A percentile compares a stretch with the other conserved stretches of the same genome.
phyloP scores from a whole-genome alignment of 2,329 filamentous ascomycete genomes.

The Calonectria crousiana region DNA sequence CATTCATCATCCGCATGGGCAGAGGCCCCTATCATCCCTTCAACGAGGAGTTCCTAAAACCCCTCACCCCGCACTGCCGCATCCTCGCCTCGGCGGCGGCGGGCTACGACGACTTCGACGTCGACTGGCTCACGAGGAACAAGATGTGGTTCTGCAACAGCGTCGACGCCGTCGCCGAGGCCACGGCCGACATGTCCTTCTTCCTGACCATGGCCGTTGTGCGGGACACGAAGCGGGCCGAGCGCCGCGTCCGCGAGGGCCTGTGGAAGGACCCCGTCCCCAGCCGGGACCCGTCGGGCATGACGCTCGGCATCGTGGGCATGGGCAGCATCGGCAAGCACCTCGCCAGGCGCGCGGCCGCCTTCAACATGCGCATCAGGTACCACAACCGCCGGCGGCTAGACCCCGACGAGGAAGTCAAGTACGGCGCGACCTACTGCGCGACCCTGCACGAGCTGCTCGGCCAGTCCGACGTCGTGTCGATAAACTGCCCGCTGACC shows the following conservation, averaged over 20 bases:
- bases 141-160: conserved; percentile 67
- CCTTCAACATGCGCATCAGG: conserved; percentile 57
- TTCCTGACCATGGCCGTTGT: conserved; percentile 52
- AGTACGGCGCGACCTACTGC: conserved; percentile 52
- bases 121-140: conserved; percentile 55
- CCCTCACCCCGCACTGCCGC: conserved; percentile 55
- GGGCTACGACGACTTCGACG: conserved; percentile 61
- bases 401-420: conserved; percentile 48
- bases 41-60: conserved; percentile 56
- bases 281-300: conserved; percentile 55
- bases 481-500: conserved; percentile 56
- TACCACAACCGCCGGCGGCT: conserved; percentile 58
- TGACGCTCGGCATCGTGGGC: conserved; percentile 61
- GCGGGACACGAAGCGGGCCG: conserved; percentile 57
- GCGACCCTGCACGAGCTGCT: conserved; percentile 55
- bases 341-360: conserved; percentile 53
- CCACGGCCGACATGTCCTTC: conserved; percentile 62
- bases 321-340: conserved; percentile 62
- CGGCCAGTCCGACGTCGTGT: conserved; percentile 54
- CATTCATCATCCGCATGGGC: conserved; percentile 63
- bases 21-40: conserved; percentile 63
- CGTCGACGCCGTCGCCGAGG: conserved; percentile 64
- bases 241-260: conserved; percentile 52
- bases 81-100: conserved; percentile 62
- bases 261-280: conserved; percentile 53